phyloP scores from a whole-genome alignment of 495 filamentous ascomycete species.

The Lichina pygmaea region DNA sequence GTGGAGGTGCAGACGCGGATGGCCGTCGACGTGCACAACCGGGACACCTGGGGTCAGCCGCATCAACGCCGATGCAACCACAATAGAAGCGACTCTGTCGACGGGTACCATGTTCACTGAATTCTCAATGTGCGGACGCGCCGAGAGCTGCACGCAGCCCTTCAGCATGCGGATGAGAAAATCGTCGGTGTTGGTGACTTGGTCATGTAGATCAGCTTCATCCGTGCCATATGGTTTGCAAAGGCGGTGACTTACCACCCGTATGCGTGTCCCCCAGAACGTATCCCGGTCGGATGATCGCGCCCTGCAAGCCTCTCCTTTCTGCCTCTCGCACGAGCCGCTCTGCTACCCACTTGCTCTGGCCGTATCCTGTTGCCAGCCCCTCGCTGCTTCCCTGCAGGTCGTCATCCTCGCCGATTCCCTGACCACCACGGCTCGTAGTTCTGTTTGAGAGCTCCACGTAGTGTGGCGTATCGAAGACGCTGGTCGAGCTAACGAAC shows the following conservation, averaged over 20 bases:
- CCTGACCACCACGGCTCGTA: slow-evolving; percentile 18
- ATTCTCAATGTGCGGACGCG: slow-evolving; percentile 54
- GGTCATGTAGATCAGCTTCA: background rate
- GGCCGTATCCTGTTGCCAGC: slow-evolving; percentile 69
- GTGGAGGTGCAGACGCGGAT: slow-evolving; percentile 56
- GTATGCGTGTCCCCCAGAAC: slow-evolving; percentile 46
- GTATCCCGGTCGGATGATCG: slow-evolving; percentile 68
- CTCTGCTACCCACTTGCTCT: slow-evolving; percentile 68
- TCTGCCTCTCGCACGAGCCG: slow-evolving; percentile 64
- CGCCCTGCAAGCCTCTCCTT: slow-evolving; percentile 42
- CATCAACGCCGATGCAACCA: slow-evolving; percentile 44
- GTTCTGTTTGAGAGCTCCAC: slow-evolving; percentile 40
- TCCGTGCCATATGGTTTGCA: background rate
- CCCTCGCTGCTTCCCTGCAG: slow-evolving; percentile 35
- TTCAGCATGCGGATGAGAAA: slow-evolving; percentile 48
- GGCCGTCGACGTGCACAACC: slow-evolving; percentile 55
- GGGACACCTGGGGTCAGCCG: slow-evolving; percentile 23
- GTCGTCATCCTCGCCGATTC: slow-evolving; percentile 35
- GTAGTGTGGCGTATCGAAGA: slow-evolving; percentile 60
- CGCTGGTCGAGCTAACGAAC: slow-evolving; percentile 70
- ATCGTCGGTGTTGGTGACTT: slow-evolving; percentile 4
- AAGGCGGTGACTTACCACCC: slow-evolving; percentile 17
- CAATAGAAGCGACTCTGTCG: slow-evolving; percentile 51
- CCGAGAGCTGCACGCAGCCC: slow-evolving; percentile 56
- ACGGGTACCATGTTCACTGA: slow-evolving; percentile 84